Evolutionary conservation across 345 rosid species (phyloP).

Genomic region (Iberis pinnata): DNA sequence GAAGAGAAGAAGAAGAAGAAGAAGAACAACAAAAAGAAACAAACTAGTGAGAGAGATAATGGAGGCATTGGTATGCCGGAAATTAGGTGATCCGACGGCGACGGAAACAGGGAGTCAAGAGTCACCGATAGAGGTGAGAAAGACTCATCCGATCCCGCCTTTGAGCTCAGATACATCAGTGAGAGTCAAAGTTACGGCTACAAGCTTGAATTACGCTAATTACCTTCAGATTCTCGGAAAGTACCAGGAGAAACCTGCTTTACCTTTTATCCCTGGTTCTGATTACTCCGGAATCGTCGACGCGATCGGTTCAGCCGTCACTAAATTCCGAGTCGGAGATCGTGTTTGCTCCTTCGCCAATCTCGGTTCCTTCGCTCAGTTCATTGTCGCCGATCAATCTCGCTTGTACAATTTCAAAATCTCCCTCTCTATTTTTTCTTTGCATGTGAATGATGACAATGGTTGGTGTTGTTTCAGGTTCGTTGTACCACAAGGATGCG

Average conservation of each 20-base stretch:
- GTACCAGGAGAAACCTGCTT: slow-evolving; percentile 72
- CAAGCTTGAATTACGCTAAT: slow-evolving; percentile 93
- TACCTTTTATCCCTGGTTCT: slow-evolving; percentile 90
- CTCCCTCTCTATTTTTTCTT: neutral
- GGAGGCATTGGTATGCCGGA: slow-evolving; percentile 82
- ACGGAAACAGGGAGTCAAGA: slow-evolving; percentile 28
- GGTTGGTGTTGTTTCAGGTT: slow-evolving; percentile 34
- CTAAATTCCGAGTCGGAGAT: slow-evolving; percentile 67
- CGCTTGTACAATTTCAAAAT: slow-evolving; percentile 29
- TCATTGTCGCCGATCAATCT: slow-evolving; percentile 70
- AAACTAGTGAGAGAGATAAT: slow-evolving; percentile 35
- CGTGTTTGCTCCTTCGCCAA: slow-evolving; percentile 56
- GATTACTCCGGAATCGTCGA: slow-evolving; percentile 79
- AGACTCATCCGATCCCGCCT: slow-evolving; percentile 51
- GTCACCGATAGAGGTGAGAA: slow-evolving; percentile 44
- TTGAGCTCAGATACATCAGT: slow-evolving; percentile 50
- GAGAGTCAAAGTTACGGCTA: slow-evolving; percentile 72
- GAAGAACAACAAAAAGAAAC: neutral
- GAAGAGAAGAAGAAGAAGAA: too few relatives aligned
- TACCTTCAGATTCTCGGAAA: slow-evolving; percentile 85
- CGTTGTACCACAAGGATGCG: slow-evolving; percentile 71
- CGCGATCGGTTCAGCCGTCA: slow-evolving; percentile 55
- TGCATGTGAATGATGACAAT: neutral
- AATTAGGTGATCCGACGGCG: slow-evolving; percentile 62
- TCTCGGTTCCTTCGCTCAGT: slow-evolving; percentile 77